Percentiles rank a stretch among this genome's conserved stretches.
Conservation (phyloP, 2,329 filamentous ascomycete genomes). For the Tolypocladium tropicale region DNA sequence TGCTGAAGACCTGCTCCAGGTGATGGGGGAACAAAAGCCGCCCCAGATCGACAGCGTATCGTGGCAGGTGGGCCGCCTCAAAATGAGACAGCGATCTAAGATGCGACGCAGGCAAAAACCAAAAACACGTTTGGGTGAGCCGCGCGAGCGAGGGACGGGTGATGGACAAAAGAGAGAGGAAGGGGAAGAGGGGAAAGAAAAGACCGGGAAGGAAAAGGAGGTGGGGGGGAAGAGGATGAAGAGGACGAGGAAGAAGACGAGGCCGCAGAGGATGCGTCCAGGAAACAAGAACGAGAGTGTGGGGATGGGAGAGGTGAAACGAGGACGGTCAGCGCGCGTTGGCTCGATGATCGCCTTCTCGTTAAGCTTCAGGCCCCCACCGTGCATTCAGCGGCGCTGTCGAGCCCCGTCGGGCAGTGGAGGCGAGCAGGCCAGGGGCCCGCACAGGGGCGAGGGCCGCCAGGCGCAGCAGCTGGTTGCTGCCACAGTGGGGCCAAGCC, state of each 20-base stretch:
- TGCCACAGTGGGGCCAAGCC: neutral
- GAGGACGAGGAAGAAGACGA: neutral
- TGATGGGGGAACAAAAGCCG: neutral
- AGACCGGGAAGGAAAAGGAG: constrained; percentile 2
- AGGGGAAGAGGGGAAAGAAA: neutral
- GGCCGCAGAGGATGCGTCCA: neutral
- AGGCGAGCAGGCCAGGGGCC: neutral
- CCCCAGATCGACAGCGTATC: neutral
- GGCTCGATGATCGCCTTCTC: neutral
- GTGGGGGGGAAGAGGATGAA: constrained; percentile 3
- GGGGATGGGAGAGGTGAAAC: constrained; percentile 4
- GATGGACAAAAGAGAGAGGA: neutral
- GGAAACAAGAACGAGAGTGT: constrained; percentile 1
- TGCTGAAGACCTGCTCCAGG: constrained; percentile 10
- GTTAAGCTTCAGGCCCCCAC: neutral
- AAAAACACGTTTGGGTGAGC: neutral
- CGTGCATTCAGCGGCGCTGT: neutral
- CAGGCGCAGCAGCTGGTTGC: neutral
- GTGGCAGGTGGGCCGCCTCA: neutral
- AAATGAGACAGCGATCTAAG: neutral
- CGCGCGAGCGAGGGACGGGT: constrained; percentile 1
- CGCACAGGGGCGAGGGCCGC: neutral
- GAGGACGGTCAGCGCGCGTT: neutral
- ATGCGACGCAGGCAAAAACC: neutral
- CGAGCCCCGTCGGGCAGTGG: neutral